phyloP scores from a whole-genome alignment of 495 filamentous ascomycete species.

The Letharia lupina region DNA sequence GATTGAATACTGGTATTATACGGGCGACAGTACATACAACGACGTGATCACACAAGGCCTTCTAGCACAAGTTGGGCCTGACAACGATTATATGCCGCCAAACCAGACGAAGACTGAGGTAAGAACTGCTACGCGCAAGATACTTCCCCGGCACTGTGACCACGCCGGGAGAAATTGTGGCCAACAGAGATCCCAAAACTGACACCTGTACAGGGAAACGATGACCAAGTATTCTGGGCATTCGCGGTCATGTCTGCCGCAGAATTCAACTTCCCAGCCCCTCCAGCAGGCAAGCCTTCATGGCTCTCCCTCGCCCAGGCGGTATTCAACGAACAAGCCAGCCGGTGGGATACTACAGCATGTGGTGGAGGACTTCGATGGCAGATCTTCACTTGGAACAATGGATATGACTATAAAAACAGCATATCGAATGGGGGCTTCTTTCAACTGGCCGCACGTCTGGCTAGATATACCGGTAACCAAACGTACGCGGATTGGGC shows the following conservation, averaged over 20 bases:
- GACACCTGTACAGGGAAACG: slow-evolving; percentile 43
- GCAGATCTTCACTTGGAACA: slow-evolving; percentile 39
- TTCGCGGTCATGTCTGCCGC: slow-evolving; percentile 61
- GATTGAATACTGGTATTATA: slow-evolving; percentile 62
- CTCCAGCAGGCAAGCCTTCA: slow-evolving; percentile 40
- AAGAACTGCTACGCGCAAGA: background rate
- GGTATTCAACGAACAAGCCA: slow-evolving; percentile 58
- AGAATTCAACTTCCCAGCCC: slow-evolving; percentile 55
- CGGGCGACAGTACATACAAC: slow-evolving; percentile 56
- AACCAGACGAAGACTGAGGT: slow-evolving; percentile 52
- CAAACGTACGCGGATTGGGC: slow-evolving; percentile 64
- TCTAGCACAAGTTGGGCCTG: slow-evolving; percentile 49
- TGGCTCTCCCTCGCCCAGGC: slow-evolving; percentile 67
- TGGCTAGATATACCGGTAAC: slow-evolving; percentile 65
- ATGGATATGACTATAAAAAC: slow-evolving; percentile 51
- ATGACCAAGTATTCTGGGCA: slow-evolving; percentile 63
- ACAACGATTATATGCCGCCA: slow-evolving; percentile 51
- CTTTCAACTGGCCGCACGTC: slow-evolving; percentile 61
- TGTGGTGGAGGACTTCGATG: slow-evolving; percentile 44
- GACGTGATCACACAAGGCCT: slow-evolving; percentile 44
- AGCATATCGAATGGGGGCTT: slow-evolving; percentile 60
- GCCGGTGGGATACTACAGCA: slow-evolving; percentile 43
- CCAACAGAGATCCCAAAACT: background rate
- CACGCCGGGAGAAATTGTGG: background rate
- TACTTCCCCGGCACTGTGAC: background rate